These are phyloP conservation scores for Cystobasidium sp. DNA, from an alignment of 1,284 basidiomycete species.

Conservation along the genomic window DNA sequence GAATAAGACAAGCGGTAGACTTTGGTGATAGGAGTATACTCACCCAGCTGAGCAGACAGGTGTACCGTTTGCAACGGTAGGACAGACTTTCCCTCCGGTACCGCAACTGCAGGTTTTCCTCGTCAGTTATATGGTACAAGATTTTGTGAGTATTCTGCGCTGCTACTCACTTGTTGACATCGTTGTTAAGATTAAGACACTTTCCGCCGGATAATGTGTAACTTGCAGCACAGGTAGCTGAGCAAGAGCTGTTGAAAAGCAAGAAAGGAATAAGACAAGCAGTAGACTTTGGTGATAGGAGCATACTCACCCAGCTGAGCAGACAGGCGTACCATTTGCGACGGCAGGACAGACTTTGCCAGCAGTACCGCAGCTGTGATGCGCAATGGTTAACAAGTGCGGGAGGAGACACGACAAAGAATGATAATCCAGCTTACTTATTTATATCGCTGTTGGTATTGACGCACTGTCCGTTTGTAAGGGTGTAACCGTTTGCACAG, in stretches of 20 bases:
- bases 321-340: background rate
- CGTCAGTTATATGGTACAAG: background rate
- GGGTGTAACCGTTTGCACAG: too few species aligned
- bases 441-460: background rate
- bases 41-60: background rate
- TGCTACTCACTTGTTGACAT: background rate
- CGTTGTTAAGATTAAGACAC: constrained; percentile 11
- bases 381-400: too few species aligned
- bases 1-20: background rate
- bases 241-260: background rate
- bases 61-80: background rate
- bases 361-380: constrained; percentile 5
- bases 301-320: background rate
- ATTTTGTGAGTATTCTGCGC: too few species aligned
- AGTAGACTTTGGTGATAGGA: background rate
- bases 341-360: constrained; percentile 2
- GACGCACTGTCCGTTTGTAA: background rate
- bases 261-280: background rate
- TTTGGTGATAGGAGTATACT: background rate
- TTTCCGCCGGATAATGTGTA: background rate
- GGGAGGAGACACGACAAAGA: too few species aligned
- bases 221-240: background rate
- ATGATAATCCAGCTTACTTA: too few species aligned
- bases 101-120: constrained; percentile 1
- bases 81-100: background rate